phyloP scores from a whole-genome alignment of 2,329 filamentous ascomycete genomes.

The Capronia epimyces region DNA sequence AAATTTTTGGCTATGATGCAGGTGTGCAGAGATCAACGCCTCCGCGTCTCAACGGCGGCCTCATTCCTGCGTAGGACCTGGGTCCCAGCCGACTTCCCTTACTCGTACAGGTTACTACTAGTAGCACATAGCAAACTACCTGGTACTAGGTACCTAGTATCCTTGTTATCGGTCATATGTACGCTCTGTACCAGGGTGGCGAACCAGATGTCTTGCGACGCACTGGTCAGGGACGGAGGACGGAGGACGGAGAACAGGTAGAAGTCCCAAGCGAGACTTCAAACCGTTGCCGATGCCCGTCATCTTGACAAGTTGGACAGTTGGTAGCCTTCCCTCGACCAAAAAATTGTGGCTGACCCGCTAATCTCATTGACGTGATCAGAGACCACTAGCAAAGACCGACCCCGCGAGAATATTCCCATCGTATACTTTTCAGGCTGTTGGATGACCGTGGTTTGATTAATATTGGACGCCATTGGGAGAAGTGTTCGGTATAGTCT shows the following conservation, averaged over 20 bases:
- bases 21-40: neutral
- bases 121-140: too few species aligned
- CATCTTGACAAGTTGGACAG: neutral
- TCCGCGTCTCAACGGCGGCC: neutral
- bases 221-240: neutral
- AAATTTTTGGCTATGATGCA: neutral
- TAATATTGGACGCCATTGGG: neutral
- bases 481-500: neutral
- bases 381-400: neutral
- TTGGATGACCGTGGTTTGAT: neutral
- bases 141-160: too few species aligned
- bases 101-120: too few species aligned
- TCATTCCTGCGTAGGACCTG: neutral
- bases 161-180: too few species aligned
- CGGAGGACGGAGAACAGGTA: neutral
- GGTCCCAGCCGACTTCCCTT: neutral
- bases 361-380: conserved; percentile 18
- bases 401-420: neutral
- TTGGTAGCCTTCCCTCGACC: neutral
- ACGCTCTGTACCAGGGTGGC: too few species aligned
- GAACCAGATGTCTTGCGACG: too few species aligned
- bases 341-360: conserved; percentile 10
- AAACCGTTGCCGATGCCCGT: neutral
- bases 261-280: neutral
- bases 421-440: neutral